Conservation (phyloP, 2,329 filamentous ascomycete genomes). For the Colletotrichum cereale region DNA sequence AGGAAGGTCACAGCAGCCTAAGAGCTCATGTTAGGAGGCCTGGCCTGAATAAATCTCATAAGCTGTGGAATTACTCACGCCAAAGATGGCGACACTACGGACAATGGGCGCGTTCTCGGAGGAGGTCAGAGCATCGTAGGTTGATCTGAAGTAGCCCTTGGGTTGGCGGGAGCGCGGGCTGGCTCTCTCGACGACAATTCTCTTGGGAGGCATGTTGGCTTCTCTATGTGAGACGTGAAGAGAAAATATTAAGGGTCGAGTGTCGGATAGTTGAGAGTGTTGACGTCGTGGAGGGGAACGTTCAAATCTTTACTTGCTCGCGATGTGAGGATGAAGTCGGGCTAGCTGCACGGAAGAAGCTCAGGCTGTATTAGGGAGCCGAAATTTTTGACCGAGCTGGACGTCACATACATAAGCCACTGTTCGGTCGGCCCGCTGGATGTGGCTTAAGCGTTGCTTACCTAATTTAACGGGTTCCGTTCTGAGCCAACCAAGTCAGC, state of each 20-base stretch:
- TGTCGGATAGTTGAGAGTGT: not conserved
- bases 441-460: conserved; percentile 4
- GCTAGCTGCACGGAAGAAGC: not conserved
- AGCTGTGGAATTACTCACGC: conserved; percentile 62
- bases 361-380: conserved; percentile 1
- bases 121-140: conserved; percentile 73
- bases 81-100: conserved; percentile 75
- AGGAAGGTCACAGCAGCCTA: conserved; percentile 76
- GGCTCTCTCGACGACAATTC: conserved; percentile 64
- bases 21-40: conserved; percentile 28
- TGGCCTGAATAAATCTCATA: not conserved
- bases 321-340: conserved; percentile 4
- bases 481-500: not conserved
- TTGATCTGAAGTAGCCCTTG: conserved; percentile 67
- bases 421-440: not conserved
- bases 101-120: conserved; percentile 78
- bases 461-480: not conserved
- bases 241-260: conserved; percentile 6
- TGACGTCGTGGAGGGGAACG: not conserved
- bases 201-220: conserved; percentile 73
- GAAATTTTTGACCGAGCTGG: conserved; percentile 29
- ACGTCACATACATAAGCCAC: conserved; percentile 19
- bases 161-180: conserved; percentile 56
- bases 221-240: conserved; percentile 18
- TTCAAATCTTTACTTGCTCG: conserved; percentile 17